A percentile compares a stretch with the other conserved stretches of the same genome.
Evolutionary conservation across 2,329 filamentous ascomycete species (phyloP).

Genomic region (Pseudogymnoascus sp.): DNA sequence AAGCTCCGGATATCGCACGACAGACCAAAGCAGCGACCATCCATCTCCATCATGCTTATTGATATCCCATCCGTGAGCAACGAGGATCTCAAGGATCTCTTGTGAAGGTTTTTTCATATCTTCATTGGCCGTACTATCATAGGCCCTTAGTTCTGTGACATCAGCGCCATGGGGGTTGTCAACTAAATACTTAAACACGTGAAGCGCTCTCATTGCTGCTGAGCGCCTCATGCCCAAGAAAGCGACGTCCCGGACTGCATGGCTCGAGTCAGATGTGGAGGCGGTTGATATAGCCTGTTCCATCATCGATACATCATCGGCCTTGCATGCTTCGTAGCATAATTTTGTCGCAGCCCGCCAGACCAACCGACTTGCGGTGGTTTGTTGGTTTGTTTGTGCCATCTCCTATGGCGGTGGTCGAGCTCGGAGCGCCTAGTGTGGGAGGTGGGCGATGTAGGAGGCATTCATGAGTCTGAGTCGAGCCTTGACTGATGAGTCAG

Average conservation of each 20-base stretch:
- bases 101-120: slow-evolving; percentile 1
- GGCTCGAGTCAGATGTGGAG: neutral
- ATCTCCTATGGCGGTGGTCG: neutral
- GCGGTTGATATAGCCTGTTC: neutral
- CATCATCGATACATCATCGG: slow-evolving; percentile 11
- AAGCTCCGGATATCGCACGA: slow-evolving; percentile 9
- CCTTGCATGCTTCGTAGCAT: slow-evolving; percentile 5
- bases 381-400: neutral
- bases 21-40: slow-evolving; percentile 5
- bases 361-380: neutral
- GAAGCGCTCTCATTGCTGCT: neutral
- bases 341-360: neutral
- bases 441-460: neutral
- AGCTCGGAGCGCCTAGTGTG: neutral
- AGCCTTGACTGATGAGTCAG: no score
- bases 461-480: neutral
- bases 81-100: slow-evolving; percentile 13
- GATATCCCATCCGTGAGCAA: slow-evolving; percentile 15
- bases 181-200: slow-evolving; percentile 9
- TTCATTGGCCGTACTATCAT: neutral
- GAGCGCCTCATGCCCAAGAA: neutral
- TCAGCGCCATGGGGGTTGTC: slow-evolving; percentile 9
- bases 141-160: neutral
- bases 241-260: neutral
- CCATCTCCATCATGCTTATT: neutral